These are phyloP conservation scores for Ocimum tenuiflorum DNA, from an alignment of 257 asterid species.

Conservation along the genomic window DNA sequence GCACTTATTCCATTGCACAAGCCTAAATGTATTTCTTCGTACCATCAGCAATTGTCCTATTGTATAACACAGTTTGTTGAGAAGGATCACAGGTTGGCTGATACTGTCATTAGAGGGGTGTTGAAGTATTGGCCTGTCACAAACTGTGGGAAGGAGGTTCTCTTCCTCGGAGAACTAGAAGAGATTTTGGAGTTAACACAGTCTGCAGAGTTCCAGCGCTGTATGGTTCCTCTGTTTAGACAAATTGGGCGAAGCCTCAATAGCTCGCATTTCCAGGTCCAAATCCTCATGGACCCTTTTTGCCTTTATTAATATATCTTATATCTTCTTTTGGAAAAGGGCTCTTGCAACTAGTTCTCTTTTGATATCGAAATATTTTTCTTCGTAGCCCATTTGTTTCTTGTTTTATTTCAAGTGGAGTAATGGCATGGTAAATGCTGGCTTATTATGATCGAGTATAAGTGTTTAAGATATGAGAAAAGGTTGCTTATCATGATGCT, in stretches of 20 bases:
- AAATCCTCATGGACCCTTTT: background rate
- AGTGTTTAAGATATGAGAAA: background rate
- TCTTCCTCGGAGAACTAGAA: slow-evolving; percentile 80
- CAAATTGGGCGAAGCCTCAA: slow-evolving; percentile 72
- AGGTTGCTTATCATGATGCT: background rate
- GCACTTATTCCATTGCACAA: slow-evolving; percentile 82
- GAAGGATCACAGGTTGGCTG: slow-evolving; percentile 79
- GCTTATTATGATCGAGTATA: background rate
- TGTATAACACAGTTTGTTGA: slow-evolving; percentile 78
- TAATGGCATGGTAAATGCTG: background rate
- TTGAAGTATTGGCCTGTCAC: slow-evolving; percentile 88
- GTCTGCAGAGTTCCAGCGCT: slow-evolving; percentile 68
- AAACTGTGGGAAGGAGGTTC: slow-evolving; percentile 83
- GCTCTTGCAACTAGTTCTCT: background rate
- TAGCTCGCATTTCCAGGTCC: slow-evolving; percentile 88
- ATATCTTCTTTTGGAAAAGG: background rate
- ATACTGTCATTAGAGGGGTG: slow-evolving; percentile 61
- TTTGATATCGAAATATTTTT: background rate
- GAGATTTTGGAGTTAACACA: slow-evolving; percentile 77
- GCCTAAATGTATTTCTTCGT: slow-evolving; percentile 52
- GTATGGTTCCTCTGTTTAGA: slow-evolving; percentile 75
- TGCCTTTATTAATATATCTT: background rate
- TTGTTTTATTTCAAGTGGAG: background rate
- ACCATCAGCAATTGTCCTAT: slow-evolving; percentile 75
- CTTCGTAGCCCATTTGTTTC: background rate